These are phyloP conservation scores for Elsinoe fawcettii DNA, from an alignment of 2,329 filamentous ascomycete genomes.

Conservation along the genomic window DNA sequence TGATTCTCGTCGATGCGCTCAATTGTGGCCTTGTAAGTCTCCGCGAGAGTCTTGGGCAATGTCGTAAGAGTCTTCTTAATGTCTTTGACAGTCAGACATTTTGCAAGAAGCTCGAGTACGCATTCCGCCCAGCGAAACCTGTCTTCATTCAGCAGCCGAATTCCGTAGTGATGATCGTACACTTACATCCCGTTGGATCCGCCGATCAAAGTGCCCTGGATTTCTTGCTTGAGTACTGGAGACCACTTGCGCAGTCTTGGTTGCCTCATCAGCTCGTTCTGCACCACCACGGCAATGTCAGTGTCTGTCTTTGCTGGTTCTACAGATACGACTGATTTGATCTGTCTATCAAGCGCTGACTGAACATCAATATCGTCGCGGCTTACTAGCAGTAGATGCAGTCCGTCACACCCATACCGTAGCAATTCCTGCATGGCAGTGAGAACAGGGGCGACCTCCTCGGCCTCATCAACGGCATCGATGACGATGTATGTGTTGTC, in stretches of 20 bases:
- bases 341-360: not conserved
- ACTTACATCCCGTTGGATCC: not conserved
- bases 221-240: not conserved
- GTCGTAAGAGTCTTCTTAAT: not conserved
- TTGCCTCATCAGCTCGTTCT: not conserved
- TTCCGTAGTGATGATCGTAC: not conserved
- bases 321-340: not conserved
- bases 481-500: not conserved
- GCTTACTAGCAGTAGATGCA: not conserved
- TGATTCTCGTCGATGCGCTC: not conserved
- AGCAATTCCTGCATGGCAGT: not conserved
- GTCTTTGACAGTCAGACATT: not conserved
- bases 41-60: not conserved
- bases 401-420: too few species aligned
- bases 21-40: not conserved
- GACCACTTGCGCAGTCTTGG: not conserved
- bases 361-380: not conserved
- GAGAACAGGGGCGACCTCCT: not conserved
- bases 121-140: constrained; percentile 4
- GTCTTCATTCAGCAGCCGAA: not conserved
- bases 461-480: not conserved
- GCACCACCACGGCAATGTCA: not conserved
- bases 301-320: not conserved
- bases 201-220: not conserved
- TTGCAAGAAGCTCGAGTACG: not conserved